These are phyloP conservation scores for Carex myosuroides DNA, from an alignment of 176 grass and related monocot genomes.

Conservation along the genomic window DNA sequence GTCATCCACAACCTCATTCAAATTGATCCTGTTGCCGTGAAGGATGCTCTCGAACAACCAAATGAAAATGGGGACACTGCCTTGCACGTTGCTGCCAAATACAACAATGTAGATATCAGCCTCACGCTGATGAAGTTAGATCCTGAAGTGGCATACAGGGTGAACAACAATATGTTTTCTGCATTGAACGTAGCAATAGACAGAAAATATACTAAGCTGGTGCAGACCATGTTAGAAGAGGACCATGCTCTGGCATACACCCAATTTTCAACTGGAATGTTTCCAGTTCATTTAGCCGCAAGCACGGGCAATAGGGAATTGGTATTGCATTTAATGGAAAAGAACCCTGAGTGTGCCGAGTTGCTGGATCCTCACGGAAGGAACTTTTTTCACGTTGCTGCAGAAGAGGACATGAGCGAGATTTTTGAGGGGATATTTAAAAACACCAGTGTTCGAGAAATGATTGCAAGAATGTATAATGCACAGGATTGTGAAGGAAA, in stretches of 20 bases:
- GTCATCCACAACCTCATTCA: neutral
- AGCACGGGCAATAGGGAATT: neutral
- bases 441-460: neutral
- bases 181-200: slow-evolving; percentile 6
- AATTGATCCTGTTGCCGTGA: neutral
- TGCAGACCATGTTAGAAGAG: neutral
- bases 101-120: too few species aligned
- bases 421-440: too few species aligned
- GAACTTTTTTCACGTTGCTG: neutral
- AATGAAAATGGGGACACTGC: too few species aligned
- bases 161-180: neutral
- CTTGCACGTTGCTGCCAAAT: too few species aligned
- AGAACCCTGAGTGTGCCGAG: neutral
- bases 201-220: neutral
- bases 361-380: neutral
- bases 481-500: neutral
- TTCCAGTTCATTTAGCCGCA: neutral
- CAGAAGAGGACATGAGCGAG: too few species aligned
- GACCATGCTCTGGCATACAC: neutral
- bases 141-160: neutral
- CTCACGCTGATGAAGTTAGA: neutral
- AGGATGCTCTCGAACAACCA: too few species aligned
- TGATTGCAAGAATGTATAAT: neutral
- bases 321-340: neutral
- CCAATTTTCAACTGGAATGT: neutral